Conservation (phyloP, 2,329 filamentous ascomycete genomes). For the Chrysosporium keratinophilum region DNA sequence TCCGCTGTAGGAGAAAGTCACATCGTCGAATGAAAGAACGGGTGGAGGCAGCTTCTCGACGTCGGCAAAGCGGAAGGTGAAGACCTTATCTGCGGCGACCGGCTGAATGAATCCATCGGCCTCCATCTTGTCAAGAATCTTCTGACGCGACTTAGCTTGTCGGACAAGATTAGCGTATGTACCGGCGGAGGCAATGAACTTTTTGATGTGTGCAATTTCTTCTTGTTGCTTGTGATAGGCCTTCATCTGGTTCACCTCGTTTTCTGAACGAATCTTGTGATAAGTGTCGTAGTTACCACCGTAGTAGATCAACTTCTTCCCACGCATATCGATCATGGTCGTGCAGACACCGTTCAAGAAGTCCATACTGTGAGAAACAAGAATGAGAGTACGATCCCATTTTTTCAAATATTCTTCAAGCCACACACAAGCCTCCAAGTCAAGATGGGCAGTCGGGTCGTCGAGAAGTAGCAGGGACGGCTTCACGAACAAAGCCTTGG, state of each 20-base stretch:
- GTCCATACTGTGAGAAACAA: conserved; percentile 97
- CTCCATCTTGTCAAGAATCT: conserved; percentile 99
- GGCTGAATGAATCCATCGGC: conserved; percentile 97
- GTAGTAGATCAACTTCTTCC: conserved; percentile 84
- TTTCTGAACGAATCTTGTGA: conserved; percentile 83
- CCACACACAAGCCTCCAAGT: conserved; percentile 99
- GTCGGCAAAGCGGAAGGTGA: conserved; percentile 96
- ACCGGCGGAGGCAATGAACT: conserved; percentile 99
- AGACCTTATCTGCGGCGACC: conserved; percentile 72
- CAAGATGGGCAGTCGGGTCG: conserved; percentile 97
- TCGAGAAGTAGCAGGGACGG: conserved; percentile 91
- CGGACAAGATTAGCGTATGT: conserved; percentile 98
- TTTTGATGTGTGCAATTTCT: conserved; percentile 98
- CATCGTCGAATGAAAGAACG: conserved; percentile 89
- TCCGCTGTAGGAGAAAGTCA: conserved; percentile 96
- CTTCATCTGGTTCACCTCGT: conserved; percentile 98
- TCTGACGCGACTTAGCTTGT: conserved; percentile 97
- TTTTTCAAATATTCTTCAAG: conserved; percentile 99
- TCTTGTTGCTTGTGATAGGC: conserved; percentile 99
- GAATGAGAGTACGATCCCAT: conserved; percentile 92
- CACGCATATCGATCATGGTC: conserved; percentile 97
- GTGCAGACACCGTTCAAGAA: conserved; percentile 98
- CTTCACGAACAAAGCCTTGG: conserved; percentile 96
- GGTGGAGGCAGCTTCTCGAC: conserved; percentile 98
- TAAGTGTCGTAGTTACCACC: conserved; percentile 99